phyloP scores from a whole-genome alignment of 2,329 filamentous ascomycete species.

The Ilyonectria robusta region DNA sequence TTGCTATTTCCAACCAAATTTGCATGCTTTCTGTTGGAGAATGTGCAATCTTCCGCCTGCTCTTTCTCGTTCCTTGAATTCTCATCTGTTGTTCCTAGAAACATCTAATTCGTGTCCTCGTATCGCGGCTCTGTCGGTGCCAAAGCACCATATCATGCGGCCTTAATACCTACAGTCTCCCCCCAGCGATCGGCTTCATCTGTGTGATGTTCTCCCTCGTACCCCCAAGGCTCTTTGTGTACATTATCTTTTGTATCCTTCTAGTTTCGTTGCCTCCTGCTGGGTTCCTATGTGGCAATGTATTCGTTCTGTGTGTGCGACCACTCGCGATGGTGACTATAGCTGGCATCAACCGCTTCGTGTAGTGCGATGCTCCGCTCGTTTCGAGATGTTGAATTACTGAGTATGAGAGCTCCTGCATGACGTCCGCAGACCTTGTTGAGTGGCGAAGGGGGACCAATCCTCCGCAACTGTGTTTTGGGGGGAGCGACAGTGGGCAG shows the following conservation, averaged over 20 bases:
- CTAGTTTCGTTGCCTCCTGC: conserved; percentile 12
- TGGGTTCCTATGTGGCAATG: conserved; percentile 11
- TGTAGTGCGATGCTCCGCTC: conserved; percentile 8
- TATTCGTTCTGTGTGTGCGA: conserved; percentile 2
- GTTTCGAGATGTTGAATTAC: conserved; percentile 5
- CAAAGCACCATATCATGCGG: no score
- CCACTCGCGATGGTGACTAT: conserved; percentile 2
- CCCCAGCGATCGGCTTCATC: no score
- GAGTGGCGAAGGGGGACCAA: conserved; percentile 5
- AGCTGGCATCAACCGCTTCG: not conserved
- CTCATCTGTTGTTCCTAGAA: no score
- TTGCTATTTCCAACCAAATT: no score
- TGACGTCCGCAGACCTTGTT: not conserved
- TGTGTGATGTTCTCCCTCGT: no score
- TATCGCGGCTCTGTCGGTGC: no score
- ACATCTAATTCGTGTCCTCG: no score
- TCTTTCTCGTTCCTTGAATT: no score
- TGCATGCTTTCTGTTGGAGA: no score
- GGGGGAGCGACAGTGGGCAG: conserved; percentile 15
- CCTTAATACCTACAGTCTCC: no score
- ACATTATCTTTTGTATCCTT: not conserved
- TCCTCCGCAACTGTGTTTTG: conserved; percentile 7
- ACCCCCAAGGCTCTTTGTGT: no score
- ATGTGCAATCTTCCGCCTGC: no score
- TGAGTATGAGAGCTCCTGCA: conserved; percentile 7